Evolutionary conservation across 1,284 basidiomycete genomes (phyloP), one percentile per base, ranked within the genome.

Genomic region (Ceratobasidium sp.): DNA sequence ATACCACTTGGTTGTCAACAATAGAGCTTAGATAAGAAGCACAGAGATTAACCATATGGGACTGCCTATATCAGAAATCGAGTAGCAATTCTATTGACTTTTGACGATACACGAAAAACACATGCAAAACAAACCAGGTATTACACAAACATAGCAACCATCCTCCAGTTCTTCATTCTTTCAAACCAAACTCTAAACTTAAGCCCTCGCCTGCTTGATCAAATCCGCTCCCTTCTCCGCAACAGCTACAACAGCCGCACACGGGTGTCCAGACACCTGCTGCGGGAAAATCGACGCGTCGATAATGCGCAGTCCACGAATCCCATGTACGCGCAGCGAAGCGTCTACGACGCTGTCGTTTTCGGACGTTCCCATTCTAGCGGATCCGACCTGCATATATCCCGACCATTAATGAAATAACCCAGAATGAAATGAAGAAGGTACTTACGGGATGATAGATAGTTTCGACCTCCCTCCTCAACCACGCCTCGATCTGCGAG

Each of bases 231-330:
- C 77, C 50, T 77, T 78, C 73, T 83, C 82, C 1, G 80, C 81
- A 6, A 81, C 73, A 1, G 80, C 81, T 32, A 81, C 76, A 7
- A 82, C 76, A 13, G 77, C 73, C 2, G 78, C 79, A 35, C 72
- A 69, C 0, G 81, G 78, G 59, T 82, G 82, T 1, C 79, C 81
- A 0, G 79, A 78, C 1, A 82, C 64, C 35, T 80, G 80, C 4
- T 73, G 75, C 1, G 82, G 83, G 76, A 86, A 82, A n/a, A 85
- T 79, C 35, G 82, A 84, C 0, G 84, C 85, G 75, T 87, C 86
- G 14, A 85, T 82, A 9, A 87, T 80, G 4, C 86, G 79, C 52
- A 87, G 74, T 0, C 82, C 82, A 5, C 78, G 70, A 5, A 83
- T 78, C 0, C 84, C 85, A 70, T 87, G 84, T 18, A 87, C 86